Percentiles rank a stretch among this genome's conserved stretches.
Conservation (phyloP, 208 protist genomes). For the Lotmaria passim region DNA sequence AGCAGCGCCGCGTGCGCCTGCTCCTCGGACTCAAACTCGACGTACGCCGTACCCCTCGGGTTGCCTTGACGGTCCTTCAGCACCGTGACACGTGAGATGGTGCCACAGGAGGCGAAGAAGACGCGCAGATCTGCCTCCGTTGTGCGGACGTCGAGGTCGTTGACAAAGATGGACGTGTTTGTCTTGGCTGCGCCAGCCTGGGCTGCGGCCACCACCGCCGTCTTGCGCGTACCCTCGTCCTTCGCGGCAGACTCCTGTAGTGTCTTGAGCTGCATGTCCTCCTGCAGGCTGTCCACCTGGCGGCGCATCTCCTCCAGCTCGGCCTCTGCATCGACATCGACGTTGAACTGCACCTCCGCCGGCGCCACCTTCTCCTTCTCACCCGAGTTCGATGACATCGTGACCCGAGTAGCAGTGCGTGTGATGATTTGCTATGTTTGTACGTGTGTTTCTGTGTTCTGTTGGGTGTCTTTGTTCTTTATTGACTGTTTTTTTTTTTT, state of each 20-base stretch:
- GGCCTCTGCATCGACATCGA: conserved; percentile 59
- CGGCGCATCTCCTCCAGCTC: conserved; percentile 83
- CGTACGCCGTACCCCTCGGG: conserved; percentile 93
- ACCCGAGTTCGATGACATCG: conserved; percentile 33
- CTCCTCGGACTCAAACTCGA: conserved; percentile 91
- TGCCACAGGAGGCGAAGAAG: conserved; percentile 91
- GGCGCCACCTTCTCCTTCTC: conserved; percentile 32
- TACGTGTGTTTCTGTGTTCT: neutral
- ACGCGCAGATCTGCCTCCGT: conserved; percentile 92
- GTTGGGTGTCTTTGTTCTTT: no score
- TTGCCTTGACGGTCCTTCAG: conserved; percentile 90
- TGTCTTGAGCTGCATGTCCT: conserved; percentile 84
- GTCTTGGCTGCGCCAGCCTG: conserved; percentile 32
- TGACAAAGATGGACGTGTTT: conserved; percentile 93
- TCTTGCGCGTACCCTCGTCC: conserved; percentile 87
- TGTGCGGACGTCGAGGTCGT: conserved; percentile 87
- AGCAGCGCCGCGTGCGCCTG: conserved; percentile 81
- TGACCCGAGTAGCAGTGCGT: conserved; percentile 5
- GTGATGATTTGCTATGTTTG: neutral
- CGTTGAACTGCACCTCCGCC: conserved; percentile 49
- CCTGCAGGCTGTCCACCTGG: conserved; percentile 84
- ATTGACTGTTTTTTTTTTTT: no score
- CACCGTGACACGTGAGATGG: conserved; percentile 92
- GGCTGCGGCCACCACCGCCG: conserved; percentile 22
- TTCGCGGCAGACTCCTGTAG: conserved; percentile 79